Percentiles rank a stretch among this genome's conserved stretches.
These are phyloP conservation scores for Aspergillus brasiliensis DNA, from an alignment of 2,329 filamentous ascomycete genomes.

Conservation along the genomic window DNA sequence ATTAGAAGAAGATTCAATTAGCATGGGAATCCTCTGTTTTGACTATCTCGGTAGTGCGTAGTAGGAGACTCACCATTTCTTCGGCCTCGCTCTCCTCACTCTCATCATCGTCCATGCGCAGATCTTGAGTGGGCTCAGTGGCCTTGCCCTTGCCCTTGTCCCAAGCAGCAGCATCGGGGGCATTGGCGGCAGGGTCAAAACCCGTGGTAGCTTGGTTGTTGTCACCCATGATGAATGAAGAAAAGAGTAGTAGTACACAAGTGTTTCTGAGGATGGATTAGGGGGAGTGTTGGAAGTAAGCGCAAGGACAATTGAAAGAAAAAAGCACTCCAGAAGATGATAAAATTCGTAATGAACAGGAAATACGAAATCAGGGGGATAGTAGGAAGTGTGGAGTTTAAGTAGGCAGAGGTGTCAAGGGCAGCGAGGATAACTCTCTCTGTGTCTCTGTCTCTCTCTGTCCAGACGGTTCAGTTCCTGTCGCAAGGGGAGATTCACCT, in stretches of 20 bases:
- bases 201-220: slow-evolving; percentile 30
- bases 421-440: slow-evolving; percentile 5
- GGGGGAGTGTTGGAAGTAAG: slow-evolving; percentile 17
- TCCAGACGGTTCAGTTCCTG: neutral
- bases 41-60: neutral
- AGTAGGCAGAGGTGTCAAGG: slow-evolving; percentile 21
- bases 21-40: neutral
- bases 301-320: slow-evolving; percentile 57
- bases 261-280: slow-evolving; percentile 16
- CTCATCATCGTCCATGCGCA: slow-evolving; percentile 74
- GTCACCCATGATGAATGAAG: slow-evolving; percentile 36
- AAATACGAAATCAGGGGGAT: neutral
- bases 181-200: slow-evolving; percentile 44
- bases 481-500: slow-evolving; percentile 25
- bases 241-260: slow-evolving; percentile 2
- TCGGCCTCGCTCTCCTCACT: slow-evolving; percentile 64
- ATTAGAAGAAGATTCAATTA: neutral
- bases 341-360: slow-evolving; percentile 45
- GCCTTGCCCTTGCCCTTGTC: slow-evolving; percentile 88
- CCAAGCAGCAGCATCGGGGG: slow-evolving; percentile 46
- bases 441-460: too few relatives aligned
- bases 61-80: slow-evolving; percentile 36
- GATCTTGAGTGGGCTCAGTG: slow-evolving; percentile 58
- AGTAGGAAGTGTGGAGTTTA: slow-evolving; percentile 4
- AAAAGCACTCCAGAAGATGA: slow-evolving; percentile 56